Evolutionary conservation across 345 rosid genomes (phyloP).

Genomic region (Geranium brycei): DNA sequence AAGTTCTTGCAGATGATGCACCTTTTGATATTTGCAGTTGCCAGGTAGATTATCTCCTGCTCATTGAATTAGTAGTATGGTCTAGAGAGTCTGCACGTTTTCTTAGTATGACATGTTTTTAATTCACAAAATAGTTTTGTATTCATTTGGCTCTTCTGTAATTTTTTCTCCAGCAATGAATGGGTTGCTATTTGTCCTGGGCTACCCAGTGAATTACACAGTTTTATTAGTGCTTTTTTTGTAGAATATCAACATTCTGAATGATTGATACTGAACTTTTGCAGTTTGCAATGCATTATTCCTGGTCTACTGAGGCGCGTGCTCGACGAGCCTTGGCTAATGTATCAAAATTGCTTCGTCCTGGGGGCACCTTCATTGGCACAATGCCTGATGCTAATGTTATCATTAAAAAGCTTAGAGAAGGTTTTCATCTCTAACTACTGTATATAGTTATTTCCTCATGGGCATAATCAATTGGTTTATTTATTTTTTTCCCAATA

Average conservation of each 20-base stretch:
- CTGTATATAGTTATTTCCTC: too few species aligned
- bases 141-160: too few species aligned
- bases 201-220: too few species aligned
- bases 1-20: constrained; percentile 80
- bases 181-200: too few species aligned
- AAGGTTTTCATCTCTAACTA: constrained; percentile 30
- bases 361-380: constrained; percentile 85
- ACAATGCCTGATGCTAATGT: constrained; percentile 99
- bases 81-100: too few species aligned
- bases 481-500: too few species aligned
- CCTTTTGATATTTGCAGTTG: constrained; percentile 97
- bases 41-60: constrained; percentile 41
- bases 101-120: too few species aligned
- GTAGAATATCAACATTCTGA: too few species aligned
- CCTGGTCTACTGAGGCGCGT: constrained; percentile 90
- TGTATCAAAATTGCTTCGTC: constrained; percentile 86
- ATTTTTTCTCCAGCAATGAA: too few species aligned
- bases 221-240: too few species aligned
- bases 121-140: too few species aligned
- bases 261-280: constrained; percentile 6
- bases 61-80: not conserved
- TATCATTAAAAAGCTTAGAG: constrained; percentile 68
- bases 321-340: constrained; percentile 90
- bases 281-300: constrained; percentile 95
- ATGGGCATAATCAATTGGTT: too few species aligned